phyloP scores from a whole-genome alignment of 176 grass and related monocot genomes.

The Aechmea fasciata region DNA sequence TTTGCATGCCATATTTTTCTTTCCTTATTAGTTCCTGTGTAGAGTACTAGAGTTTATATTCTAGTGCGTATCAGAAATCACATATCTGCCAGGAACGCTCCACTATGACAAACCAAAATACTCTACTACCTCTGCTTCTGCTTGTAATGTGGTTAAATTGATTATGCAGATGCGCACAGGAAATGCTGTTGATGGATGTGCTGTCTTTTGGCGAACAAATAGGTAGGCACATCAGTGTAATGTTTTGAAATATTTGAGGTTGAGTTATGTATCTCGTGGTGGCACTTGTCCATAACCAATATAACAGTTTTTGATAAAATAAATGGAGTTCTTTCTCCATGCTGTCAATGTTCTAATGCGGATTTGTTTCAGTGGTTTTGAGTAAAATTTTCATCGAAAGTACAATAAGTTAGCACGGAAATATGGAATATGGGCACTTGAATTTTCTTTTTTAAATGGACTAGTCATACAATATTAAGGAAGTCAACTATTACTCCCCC shows the following conservation, averaged over 20 bases:
- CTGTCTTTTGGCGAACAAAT: conserved; percentile 76
- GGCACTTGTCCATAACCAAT: background rate
- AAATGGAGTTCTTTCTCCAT: no score
- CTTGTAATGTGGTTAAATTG: background rate
- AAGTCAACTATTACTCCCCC: no score
- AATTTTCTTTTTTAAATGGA: no score
- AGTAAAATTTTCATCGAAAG: no score
- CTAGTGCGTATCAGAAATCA: background rate
- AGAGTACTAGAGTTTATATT: no score
- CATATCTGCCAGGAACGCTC: background rate
- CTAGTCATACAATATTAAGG: no score
- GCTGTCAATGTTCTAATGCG: no score
- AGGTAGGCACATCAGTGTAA: conserved; percentile 34
- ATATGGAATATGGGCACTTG: no score
- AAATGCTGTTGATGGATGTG: conserved; percentile 83
- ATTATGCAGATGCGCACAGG: conserved; percentile 71
- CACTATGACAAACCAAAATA: background rate
- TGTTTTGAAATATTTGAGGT: background rate
- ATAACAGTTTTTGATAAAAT: background rate
- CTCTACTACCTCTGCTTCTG: conserved; percentile 10
- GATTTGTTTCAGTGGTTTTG: no score
- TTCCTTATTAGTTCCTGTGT: no score
- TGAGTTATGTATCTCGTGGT: background rate
- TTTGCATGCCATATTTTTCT: no score
- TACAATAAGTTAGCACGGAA: no score